Evolutionary conservation across 2,329 filamentous ascomycete species (phyloP), one percentile per base, ranked within the genome.

Genomic region (Emmonsiellopsis sp.): DNA sequence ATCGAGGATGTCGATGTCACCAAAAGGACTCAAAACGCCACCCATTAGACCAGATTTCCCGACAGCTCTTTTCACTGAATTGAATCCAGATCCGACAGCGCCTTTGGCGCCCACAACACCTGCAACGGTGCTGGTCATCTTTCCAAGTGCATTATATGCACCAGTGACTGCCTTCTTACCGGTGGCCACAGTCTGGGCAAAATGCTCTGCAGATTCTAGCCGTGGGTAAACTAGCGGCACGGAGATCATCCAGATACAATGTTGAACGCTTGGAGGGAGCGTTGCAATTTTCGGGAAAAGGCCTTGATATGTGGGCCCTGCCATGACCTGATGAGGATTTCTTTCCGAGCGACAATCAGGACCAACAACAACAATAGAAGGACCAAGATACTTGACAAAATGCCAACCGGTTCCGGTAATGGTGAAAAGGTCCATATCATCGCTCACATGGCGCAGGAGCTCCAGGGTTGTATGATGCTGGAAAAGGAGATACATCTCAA

Each of bases 401-500:
- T 98, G 93, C 93, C 93, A 98, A 7, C 93, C 93, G 16, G 87
- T 87, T n/a, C 93, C 92, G 0, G 93, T 97, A 53, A 98, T 86
- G 1, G 92, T 97, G 72, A 98, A 98, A 5, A 98, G 81, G 63
- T 98, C 93, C 47, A 84, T 79, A 65, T 98, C 93, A 46, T 88
- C 87, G 64, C 80, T 87, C 54, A 95, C 85, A 62, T 95, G 92
- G 51, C 91, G 87, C 54, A 98, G 81, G 42, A 97, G 87, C 66
- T 97, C 93, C 2, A 94, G 78, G 0, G 92, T 97, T 0, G 93
- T 97, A 69, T 98, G 93, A 66, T 98, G 93, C 67, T 98, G 93
- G 78, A 98, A 98, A 7, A 98, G 80, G 37, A 98, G 79, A 67
- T 97, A 98, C 91, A 96, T 96, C 61, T 97, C 90, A 53, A 94